Percentiles rank a stretch among this genome's conserved stretches.
These are phyloP conservation scores for Solanum megistacrolobum DNA, from an alignment of 257 asterid species.

Conservation along the genomic window DNA sequence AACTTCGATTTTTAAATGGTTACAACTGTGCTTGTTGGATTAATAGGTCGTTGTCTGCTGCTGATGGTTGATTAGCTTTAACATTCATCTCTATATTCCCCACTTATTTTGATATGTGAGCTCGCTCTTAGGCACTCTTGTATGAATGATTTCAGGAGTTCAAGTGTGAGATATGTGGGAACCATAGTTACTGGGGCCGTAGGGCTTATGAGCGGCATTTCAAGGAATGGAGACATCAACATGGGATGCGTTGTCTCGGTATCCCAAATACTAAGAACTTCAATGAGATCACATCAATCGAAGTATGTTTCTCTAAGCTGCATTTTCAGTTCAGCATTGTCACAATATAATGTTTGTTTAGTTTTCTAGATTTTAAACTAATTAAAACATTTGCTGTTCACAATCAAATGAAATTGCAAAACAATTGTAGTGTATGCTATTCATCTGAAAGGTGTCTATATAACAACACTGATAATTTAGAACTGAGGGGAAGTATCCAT, in stretches of 20 bases:
- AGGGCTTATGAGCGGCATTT: conserved; percentile 99
- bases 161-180: conserved; percentile 98
- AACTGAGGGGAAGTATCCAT: not conserved
- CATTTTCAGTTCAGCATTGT: not conserved
- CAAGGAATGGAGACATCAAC: conserved; percentile 98
- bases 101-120: not conserved
- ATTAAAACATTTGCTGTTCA: not conserved
- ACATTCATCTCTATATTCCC: not conserved
- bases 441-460: not conserved
- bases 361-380: not conserved
- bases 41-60: not conserved
- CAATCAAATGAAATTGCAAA: not conserved
- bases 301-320: conserved; percentile 27
- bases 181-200: conserved; percentile 99
- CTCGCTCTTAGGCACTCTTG: not conserved
- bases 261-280: conserved; percentile 95
- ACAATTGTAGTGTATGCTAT: not conserved
- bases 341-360: not conserved
- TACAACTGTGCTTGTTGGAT: not conserved
- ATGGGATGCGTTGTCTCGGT: conserved; percentile 98
- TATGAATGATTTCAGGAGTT: conserved; percentile 52
- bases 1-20: not conserved
- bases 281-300: conserved; percentile 85
- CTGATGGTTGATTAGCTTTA: not conserved
- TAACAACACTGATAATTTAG: not conserved